These are phyloP conservation scores for Cladophialophora chaetospira DNA, from an alignment of 2,329 filamentous ascomycete species.

Conservation along the genomic window DNA sequence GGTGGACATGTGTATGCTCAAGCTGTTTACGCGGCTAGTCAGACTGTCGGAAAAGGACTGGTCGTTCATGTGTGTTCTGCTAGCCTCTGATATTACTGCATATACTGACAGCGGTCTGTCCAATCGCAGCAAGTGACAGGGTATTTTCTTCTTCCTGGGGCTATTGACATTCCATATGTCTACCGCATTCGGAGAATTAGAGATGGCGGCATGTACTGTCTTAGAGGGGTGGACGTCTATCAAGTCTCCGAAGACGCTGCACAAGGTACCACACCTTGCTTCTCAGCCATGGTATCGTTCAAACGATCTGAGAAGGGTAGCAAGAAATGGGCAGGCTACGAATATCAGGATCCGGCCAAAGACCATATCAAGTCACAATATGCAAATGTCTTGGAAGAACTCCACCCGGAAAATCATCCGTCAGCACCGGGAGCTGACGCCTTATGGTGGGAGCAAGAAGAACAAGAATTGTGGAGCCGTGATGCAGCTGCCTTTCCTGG, in stretches of 20 bases:
- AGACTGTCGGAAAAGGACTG: conserved; percentile 54
- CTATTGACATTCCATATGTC: conserved; percentile 51
- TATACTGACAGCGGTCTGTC: neutral
- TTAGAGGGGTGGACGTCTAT: conserved; percentile 54
- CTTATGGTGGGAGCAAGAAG: conserved; percentile 40
- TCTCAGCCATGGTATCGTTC: conserved; percentile 29
- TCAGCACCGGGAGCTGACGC: conserved; percentile 41
- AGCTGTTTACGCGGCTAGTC: conserved; percentile 58
- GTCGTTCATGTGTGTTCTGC: conserved; percentile 50
- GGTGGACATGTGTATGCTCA: conserved; percentile 62
- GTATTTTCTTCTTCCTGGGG: conserved; percentile 54
- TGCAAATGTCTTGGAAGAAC: conserved; percentile 36
- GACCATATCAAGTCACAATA: conserved; percentile 37
- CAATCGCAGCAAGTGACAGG: conserved; percentile 53
- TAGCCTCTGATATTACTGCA: neutral
- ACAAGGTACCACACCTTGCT: conserved; percentile 20
- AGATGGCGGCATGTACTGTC: conserved; percentile 56
- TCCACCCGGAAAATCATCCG: conserved; percentile 39
- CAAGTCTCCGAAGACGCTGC: conserved; percentile 42
- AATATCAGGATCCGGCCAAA: conserved; percentile 31
- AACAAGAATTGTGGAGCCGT: conserved; percentile 35
- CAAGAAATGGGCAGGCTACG: conserved; percentile 19
- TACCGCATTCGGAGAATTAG: conserved; percentile 55
- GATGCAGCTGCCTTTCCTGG: conserved; percentile 41
- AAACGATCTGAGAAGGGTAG: conserved; percentile 28